Evolutionary conservation across 306 rosid genomes (phyloP), one percentile per base, ranked within the genome.

Genomic region (Fragaria iinumae): DNA sequence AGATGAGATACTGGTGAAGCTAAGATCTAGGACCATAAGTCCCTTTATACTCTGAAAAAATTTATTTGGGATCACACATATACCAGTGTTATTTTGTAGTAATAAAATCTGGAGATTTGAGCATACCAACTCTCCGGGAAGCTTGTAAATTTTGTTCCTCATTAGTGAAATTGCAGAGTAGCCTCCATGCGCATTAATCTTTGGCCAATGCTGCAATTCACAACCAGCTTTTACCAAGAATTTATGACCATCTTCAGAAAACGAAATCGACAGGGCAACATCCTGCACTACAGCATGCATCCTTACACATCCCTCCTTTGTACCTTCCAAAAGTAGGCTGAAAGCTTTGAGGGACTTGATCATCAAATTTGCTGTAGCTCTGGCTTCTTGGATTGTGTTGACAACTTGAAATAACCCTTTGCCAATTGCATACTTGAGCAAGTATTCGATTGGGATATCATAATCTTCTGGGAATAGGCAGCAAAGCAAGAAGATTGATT

Each of bases 231-330:
- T 17, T 8, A 62, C 76, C 63, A 77, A 25, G 56, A 69, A 77
- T 13, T 16, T 8, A 45, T 45, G 13, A 17, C 71, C 39, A 11
- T 49, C 34, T 32, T 29, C 43, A 21, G 56, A 43, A 8, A 11
- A 66, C 3, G 82, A 67, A 62, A 73, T 59, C 0, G 1, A 38
- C 1, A 84, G 11, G 21, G 84, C 82, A 16, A 50, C 68, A 17
- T 72, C 69, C 16, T 82, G 74, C 20, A 76, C 67, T 1, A 83
- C 78, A 36, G 77, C 84, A 29, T 84, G 87, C 87, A 80, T 80
- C 67, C 49, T 57, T 1, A 74, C 56, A 14, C 18, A 29, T 6
- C 36, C 17, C 0, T 25, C 14, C 36, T 57, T 21, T 18, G 44
- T 4, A 10, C 45, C 73, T 0, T 41, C 56, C 38, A 80, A 53